These are phyloP conservation scores for Citrus inodora DNA, from an alignment of 345 rosid species.

Conservation along the genomic window DNA sequence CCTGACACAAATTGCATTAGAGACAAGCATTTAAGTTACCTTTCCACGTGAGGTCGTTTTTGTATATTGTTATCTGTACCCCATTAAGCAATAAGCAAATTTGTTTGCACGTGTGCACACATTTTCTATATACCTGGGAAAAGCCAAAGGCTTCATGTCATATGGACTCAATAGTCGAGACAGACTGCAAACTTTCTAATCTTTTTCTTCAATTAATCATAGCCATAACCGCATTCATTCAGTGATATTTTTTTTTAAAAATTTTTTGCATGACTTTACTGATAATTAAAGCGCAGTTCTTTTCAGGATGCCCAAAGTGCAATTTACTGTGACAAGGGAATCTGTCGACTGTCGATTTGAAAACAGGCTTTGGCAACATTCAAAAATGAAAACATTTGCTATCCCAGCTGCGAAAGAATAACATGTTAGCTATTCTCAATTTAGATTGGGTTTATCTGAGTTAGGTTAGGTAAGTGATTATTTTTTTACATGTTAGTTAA, in stretches of 20 bases:
- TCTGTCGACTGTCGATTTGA: neutral
- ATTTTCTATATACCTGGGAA: conserved; percentile 28
- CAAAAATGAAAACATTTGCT: neutral
- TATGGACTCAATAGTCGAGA: conserved; percentile 21
- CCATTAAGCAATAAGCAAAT: conserved; percentile 20
- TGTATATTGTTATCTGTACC: conserved; percentile 5
- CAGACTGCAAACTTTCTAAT: neutral
- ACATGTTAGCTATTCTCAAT: conserved; percentile 1
- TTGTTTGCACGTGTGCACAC: conserved; percentile 42
- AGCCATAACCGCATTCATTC: conserved; percentile 1
- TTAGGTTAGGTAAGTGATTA: neutral
- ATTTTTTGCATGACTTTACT: neutral
- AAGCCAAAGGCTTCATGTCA: conserved; percentile 5
- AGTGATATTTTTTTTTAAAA: neutral
- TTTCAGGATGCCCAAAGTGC: neutral
- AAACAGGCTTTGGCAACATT: neutral
- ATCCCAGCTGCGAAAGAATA: neutral
- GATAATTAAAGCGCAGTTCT: neutral
- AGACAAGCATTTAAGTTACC: conserved; percentile 42
- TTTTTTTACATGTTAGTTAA: neutral
- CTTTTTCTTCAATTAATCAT: conserved; percentile 10
- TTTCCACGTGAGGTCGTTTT: conserved; percentile 46
- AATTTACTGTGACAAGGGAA: neutral
- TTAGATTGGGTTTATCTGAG: neutral
- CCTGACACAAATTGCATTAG: conserved; percentile 38